Conservation (phyloP, 2,329 filamentous ascomycete genomes). For the Colletotrichum karsti region DNA sequence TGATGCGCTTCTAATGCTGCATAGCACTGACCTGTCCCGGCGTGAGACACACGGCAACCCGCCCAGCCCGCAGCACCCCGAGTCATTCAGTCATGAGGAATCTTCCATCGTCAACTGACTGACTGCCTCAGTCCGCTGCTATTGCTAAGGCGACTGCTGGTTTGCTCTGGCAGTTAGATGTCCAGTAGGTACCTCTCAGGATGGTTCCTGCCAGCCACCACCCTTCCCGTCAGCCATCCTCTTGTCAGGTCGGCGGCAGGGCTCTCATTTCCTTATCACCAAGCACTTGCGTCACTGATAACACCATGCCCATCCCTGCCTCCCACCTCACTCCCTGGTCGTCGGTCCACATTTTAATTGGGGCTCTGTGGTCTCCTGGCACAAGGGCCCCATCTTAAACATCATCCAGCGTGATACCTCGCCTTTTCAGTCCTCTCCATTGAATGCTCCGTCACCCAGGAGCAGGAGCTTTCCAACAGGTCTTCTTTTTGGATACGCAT, state of each 20-base stretch:
- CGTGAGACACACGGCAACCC: slow-evolving; percentile 10
- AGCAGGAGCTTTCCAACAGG: background rate
- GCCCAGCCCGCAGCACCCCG: background rate
- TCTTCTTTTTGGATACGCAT: background rate
- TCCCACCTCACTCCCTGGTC: slow-evolving; percentile 16
- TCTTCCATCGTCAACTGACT: slow-evolving; percentile 2
- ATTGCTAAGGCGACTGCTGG: background rate
- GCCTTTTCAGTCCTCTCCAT: slow-evolving; percentile 4
- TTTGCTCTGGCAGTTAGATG: too few species aligned
- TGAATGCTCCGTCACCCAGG: background rate
- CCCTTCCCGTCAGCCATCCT: background rate
- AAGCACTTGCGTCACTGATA: slow-evolving; percentile 31
- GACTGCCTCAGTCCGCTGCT: background rate
- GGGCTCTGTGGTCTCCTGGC: slow-evolving; percentile 23
- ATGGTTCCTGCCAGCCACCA: slow-evolving; percentile 13
- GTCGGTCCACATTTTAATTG: slow-evolving; percentile 23
- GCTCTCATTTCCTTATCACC: slow-evolving; percentile 19
- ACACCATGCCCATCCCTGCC: slow-evolving; percentile 22
- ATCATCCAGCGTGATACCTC: slow-evolving; percentile 27
- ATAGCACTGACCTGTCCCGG: slow-evolving; percentile 22
- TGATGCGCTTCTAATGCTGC: background rate
- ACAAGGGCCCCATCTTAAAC: slow-evolving; percentile 26
- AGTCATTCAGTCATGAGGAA: slow-evolving; percentile 21
- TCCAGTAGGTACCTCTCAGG: background rate
- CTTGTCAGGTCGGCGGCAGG: background rate